phyloP scores from a whole-genome alignment of 1,284 basidiomycete genomes.

The Salmacisia buchloeana region DNA sequence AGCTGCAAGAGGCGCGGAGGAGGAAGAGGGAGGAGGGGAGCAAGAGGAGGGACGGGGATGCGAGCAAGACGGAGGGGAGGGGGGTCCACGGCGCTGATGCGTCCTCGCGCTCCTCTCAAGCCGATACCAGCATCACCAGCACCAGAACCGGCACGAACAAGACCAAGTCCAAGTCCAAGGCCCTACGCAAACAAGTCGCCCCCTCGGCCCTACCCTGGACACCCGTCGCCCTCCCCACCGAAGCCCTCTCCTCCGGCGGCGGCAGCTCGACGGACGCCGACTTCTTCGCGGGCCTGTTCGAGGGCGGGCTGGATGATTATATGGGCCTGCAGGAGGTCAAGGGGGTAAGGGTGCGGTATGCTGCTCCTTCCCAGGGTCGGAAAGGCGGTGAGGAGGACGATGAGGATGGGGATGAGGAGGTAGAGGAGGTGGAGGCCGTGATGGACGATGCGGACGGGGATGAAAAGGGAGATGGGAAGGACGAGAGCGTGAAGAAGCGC shows the following conservation, averaged over 20 bases:
- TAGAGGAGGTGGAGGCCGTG: conserved; percentile 17
- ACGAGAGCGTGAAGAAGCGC: conserved; percentile 13
- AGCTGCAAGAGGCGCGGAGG: not conserved
- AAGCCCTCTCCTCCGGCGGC: conserved; percentile 1
- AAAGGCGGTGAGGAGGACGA: conserved; percentile 6
- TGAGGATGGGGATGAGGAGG: not conserved
- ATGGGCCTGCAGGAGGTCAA: conserved; percentile 37
- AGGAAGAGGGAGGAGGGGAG: not conserved
- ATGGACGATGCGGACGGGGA: conserved; percentile 12
- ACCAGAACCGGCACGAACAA: not conserved
- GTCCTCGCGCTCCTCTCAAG: not conserved
- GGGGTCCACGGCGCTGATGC: not conserved
- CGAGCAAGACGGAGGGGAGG: not conserved
- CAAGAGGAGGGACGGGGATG: not conserved
- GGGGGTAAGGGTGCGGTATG: conserved; percentile 37
- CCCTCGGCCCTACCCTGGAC: not conserved
- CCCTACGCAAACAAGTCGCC: not conserved
- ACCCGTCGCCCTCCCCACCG: not conserved
- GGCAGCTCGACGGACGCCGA: conserved; percentile 9
- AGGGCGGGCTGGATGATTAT: conserved; percentile 27
- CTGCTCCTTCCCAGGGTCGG: conserved; percentile 16
- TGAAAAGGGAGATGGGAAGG: conserved; percentile 10
- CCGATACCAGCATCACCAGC: not conserved
- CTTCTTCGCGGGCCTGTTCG: conserved; percentile 5
- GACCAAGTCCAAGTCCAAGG: not conserved